Conservation (phyloP, 306 rosid species). For the Malus sieversii region DNA sequence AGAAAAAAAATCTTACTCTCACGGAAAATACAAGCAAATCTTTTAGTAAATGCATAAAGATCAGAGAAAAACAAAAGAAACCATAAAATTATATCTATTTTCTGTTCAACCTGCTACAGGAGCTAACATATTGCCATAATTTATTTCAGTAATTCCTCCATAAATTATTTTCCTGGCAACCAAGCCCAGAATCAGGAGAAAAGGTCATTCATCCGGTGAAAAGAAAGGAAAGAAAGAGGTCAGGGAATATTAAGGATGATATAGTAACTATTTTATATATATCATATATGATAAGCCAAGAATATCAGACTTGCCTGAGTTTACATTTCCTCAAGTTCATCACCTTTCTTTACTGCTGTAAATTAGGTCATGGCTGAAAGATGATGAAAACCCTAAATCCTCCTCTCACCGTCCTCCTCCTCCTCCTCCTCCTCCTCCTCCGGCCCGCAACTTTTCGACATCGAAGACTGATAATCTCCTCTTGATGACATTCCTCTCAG, state of each 20-base stretch:
- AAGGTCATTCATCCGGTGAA: neutral
- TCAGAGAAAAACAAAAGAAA: neutral
- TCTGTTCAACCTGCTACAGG: neutral
- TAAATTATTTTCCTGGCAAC: conserved; percentile 2
- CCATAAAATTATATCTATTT: neutral
- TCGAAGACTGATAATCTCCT: conserved; percentile 1
- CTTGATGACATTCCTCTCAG: conserved; percentile 5
- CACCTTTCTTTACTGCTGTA: neutral
- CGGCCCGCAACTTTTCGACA: conserved; percentile 2
- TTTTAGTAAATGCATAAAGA: neutral
- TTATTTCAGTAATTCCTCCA: neutral
- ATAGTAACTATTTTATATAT: neutral
- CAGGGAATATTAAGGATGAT: neutral
- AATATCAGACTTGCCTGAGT: conserved; percentile 94
- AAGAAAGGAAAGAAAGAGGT: neutral
- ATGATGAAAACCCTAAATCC: neutral
- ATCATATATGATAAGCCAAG: conserved; percentile 49
- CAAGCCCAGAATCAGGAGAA: neutral
- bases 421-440: neutral
- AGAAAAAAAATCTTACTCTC: neutral
- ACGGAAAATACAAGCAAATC: conserved; percentile 1
- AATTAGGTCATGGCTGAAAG: conserved; percentile 47
- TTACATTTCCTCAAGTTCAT: conserved; percentile 29
- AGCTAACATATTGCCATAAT: neutral
- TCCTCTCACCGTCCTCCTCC: neutral